phyloP scores from a whole-genome alignment of 2,329 filamentous ascomycete genomes.

The Chalaropsis thielavioides region DNA sequence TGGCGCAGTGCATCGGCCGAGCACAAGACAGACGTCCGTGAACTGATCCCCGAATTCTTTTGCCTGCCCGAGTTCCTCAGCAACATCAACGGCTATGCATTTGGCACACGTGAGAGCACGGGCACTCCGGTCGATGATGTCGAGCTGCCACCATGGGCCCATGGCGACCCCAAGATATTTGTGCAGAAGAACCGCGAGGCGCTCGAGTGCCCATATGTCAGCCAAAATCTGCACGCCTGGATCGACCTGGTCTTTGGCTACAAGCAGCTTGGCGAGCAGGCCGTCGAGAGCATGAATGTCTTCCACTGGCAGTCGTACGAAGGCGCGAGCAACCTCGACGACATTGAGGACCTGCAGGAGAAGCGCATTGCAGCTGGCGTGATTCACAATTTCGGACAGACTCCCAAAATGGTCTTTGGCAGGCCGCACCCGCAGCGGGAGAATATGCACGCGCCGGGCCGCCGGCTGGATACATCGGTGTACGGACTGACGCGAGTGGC shows the following conservation, averaged over 20 bases:
- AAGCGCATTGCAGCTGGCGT: conserved; percentile 81
- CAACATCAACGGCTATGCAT: conserved; percentile 92
- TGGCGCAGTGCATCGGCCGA: conserved; percentile 82
- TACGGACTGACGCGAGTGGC: conserved; percentile 65
- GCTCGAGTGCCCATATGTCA: conserved; percentile 84
- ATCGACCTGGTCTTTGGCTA: conserved; percentile 90
- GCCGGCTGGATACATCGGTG: conserved; percentile 57
- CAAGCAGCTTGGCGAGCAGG: conserved; percentile 87
- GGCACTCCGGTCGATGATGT: conserved; percentile 73
- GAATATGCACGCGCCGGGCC: conserved; percentile 46
- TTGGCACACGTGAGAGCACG: conserved; percentile 71
- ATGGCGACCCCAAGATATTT: conserved; percentile 89
- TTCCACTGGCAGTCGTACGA: conserved; percentile 94
- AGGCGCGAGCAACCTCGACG: conserved; percentile 82
- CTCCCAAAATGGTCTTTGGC: conserved; percentile 84
- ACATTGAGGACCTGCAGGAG: conserved; percentile 77
- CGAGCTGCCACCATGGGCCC: conserved; percentile 86
- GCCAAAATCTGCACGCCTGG: conserved; percentile 79
- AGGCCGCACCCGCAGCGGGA: conserved; percentile 68
- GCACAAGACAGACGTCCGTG: conserved; percentile 87
- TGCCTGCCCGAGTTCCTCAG: conserved; percentile 86
- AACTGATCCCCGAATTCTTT: conserved; percentile 94
- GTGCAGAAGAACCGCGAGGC: conserved; percentile 93
- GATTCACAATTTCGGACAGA: conserved; percentile 97
- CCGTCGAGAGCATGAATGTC: conserved; percentile 81